Evolutionary conservation across 148 eudicot genomes (phyloP).

Genomic region (Camellia japonica): DNA sequence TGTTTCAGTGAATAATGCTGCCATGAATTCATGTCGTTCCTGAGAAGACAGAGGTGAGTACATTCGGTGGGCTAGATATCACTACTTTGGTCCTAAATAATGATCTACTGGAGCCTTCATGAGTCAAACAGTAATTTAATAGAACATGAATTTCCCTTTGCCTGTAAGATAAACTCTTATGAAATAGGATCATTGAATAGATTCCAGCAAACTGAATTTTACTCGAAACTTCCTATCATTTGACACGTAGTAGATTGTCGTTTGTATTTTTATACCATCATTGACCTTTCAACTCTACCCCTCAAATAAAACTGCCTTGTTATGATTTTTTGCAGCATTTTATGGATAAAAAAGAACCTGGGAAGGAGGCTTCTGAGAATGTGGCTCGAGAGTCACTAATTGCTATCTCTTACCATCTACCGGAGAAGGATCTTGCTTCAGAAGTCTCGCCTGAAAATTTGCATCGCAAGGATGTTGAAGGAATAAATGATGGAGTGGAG

Average conservation of each 20-base stretch:
- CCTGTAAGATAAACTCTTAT: not conserved
- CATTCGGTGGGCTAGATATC: not conserved
- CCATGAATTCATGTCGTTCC: not conserved
- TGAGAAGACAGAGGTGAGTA: not conserved
- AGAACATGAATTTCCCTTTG: not conserved
- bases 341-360: conserved; percentile 42
- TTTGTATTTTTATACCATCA: not conserved
- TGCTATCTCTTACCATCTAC: conserved; percentile 39
- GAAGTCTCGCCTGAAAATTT: conserved; percentile 9
- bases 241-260: not conserved
- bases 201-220: too few relatives aligned
- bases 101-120: too few relatives aligned
- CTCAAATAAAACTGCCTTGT: not conserved
- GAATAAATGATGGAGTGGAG: conserved; percentile 15
- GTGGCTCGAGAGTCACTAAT: conserved; percentile 52
- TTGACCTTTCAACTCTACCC: not conserved
- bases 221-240: not conserved
- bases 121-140: not conserved
- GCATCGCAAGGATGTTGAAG: conserved; percentile 9
- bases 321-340: conserved; percentile 24
- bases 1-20: not conserved
- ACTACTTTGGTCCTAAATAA: not conserved
- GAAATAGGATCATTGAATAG: not conserved
- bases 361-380: conserved; percentile 27
- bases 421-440: conserved; percentile 24